A percentile compares a stretch with the other conserved stretches of the same genome.
phyloP scores from a whole-genome alignment of 768 basidiomycete species.

The Austroboletus eburneus region DNA sequence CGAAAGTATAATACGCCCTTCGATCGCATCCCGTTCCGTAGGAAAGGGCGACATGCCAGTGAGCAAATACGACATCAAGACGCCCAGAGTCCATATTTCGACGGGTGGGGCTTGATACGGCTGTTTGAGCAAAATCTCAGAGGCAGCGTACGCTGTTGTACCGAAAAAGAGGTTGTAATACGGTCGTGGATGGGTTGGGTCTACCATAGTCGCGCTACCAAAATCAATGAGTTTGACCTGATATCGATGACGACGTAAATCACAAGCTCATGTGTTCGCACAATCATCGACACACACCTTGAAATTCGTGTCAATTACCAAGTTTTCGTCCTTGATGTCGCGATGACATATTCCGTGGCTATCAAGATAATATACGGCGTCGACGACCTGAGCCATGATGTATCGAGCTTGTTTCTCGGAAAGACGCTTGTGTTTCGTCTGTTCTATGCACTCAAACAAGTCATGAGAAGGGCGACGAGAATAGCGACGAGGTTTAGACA shows the following conservation, averaged over 20 bases:
- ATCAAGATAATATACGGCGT: constrained; percentile 79
- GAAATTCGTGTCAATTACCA: constrained; percentile 71
- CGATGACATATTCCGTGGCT: constrained; percentile 85
- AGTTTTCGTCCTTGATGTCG: constrained; percentile 96
- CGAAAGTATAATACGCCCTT: constrained; percentile 55
- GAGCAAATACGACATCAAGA: constrained; percentile 90
- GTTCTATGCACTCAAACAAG: constrained; percentile 94
- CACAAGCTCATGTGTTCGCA: not conserved
- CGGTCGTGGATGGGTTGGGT: constrained; percentile 58
- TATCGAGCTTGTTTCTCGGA: constrained; percentile 74
- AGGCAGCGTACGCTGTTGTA: constrained; percentile 92
- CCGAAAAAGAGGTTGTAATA: constrained; percentile 83
- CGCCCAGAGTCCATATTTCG: constrained; percentile 95
- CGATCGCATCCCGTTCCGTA: constrained; percentile 73
- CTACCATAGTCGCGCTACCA: constrained; percentile 78
- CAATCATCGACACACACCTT: constrained; percentile 41
- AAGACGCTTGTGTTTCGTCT: constrained; percentile 73
- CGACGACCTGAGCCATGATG: constrained; percentile 85
- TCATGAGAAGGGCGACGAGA: constrained; percentile 82
- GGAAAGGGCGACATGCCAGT: constrained; percentile 93
- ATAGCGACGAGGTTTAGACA: constrained; percentile 41
- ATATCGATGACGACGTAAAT: constrained; percentile 9
- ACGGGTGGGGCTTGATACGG: constrained; percentile 91
- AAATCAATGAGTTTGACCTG: constrained; percentile 96
- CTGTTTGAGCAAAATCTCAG: constrained; percentile 86